Conservation (phyloP, 345 rosid genomes). For the Mallotus nudiflorus region DNA sequence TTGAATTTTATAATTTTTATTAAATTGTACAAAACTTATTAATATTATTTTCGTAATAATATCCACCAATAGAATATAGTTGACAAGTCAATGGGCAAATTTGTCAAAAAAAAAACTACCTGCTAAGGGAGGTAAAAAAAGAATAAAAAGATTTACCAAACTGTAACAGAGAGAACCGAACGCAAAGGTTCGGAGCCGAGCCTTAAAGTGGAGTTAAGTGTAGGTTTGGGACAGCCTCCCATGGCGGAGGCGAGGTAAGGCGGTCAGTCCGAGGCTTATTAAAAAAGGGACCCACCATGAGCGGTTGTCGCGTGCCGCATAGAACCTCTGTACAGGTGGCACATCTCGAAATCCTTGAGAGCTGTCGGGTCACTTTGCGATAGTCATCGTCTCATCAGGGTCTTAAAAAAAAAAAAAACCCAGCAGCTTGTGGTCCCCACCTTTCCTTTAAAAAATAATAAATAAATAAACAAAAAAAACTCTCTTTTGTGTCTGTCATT, state of each 20-base stretch:
- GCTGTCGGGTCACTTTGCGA: slow-evolving; percentile 21
- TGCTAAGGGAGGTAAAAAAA: too few relatives aligned
- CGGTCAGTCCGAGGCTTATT: not conserved
- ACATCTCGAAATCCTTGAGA: slow-evolving; percentile 13
- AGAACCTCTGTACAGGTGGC: slow-evolving; percentile 44
- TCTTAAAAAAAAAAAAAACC: not conserved
- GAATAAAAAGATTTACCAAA: too few relatives aligned
- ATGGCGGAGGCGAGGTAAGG: not conserved
- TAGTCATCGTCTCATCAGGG: not conserved
- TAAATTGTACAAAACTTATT: too few relatives aligned
- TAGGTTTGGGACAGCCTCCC: too few relatives aligned
- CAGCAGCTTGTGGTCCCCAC: not conserved
- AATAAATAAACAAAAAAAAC: too few relatives aligned
- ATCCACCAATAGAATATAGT: too few relatives aligned
- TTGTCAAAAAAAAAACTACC: too few relatives aligned
- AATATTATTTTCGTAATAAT: too few relatives aligned
- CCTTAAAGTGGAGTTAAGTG: slow-evolving; percentile 13
- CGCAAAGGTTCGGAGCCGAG: slow-evolving; percentile 51
- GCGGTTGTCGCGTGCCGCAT: slow-evolving; percentile 68
- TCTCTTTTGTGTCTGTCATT: slow-evolving; percentile 5
- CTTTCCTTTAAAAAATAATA: too few relatives aligned
- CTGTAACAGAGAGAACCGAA: not conserved
- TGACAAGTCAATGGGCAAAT: too few relatives aligned
- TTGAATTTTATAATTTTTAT: too few relatives aligned
- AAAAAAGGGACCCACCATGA: slow-evolving; percentile 43